Conservation (phyloP, 1,284 basidiomycete species). For the Bjerkandera adusta region DNA sequence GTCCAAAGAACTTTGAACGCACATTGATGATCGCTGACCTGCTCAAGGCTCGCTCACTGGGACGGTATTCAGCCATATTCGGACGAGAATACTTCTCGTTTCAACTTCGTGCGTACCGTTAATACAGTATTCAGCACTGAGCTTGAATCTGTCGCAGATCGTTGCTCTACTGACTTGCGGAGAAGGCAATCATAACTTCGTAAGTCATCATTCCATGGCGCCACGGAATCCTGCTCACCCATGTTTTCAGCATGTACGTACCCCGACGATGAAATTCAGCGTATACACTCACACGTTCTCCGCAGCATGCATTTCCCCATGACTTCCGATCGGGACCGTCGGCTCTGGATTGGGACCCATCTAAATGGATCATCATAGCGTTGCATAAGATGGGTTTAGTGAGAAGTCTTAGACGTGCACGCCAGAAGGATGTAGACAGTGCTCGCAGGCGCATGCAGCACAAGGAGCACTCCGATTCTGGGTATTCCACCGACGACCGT, state of each 20-base stretch:
- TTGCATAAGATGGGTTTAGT: constrained; percentile 56
- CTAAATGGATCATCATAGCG: constrained; percentile 72
- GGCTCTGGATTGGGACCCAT: constrained; percentile 71
- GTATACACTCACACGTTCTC: constrained; percentile 7
- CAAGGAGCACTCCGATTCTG: constrained; percentile 35
- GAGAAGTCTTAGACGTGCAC: constrained; percentile 50
- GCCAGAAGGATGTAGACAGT: constrained; percentile 56
- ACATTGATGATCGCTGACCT: constrained; percentile 6
- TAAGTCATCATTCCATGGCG: constrained; percentile 31
- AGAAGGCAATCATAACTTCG: constrained; percentile 81
- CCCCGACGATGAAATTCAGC: not conserved
- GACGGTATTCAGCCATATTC: constrained; percentile 76
- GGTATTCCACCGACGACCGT: constrained; percentile 7
- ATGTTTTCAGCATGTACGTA: constrained; percentile 31
- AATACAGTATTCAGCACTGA: not conserved
- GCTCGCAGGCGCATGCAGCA: constrained; percentile 55
- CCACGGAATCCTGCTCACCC: constrained; percentile 1
- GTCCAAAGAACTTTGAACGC: constrained; percentile 21
- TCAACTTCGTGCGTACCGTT: constrained; percentile 65
- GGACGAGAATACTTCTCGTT: constrained; percentile 75
- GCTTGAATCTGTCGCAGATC: constrained; percentile 37
- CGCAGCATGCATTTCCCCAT: constrained; percentile 81
- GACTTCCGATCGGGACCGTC: constrained; percentile 70
- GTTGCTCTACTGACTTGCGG: constrained; percentile 71
- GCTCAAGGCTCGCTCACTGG: constrained; percentile 68